Evolutionary conservation across 2,329 filamentous ascomycete species (phyloP).

Genomic region (Fusarium dlaminii): DNA sequence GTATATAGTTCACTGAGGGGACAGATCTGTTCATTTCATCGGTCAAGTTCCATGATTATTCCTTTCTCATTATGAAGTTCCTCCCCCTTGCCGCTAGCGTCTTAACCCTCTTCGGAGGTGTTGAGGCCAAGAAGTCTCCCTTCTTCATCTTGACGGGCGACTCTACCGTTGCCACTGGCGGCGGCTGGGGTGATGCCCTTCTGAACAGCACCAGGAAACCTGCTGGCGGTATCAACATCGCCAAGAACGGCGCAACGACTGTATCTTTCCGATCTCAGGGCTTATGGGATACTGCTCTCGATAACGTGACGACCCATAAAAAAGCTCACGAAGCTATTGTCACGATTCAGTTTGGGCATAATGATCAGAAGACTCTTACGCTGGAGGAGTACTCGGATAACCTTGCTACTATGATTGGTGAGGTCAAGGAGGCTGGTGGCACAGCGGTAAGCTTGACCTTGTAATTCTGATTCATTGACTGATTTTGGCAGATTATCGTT

Average conservation of each 20-base stretch:
- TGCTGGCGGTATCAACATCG: not conserved
- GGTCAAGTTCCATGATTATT: not conserved
- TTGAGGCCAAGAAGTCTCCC: not conserved
- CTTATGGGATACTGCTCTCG: not conserved
- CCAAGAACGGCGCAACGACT: constrained; percentile 13
- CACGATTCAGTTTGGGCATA: constrained; percentile 8
- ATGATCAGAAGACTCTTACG: constrained; percentile 19
- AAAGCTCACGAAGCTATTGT: constrained; percentile 2
- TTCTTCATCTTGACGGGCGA: constrained; percentile 15
- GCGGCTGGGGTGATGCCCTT: constrained; percentile 6
- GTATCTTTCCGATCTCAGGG: constrained; percentile 5
- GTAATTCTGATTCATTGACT: accelerated
- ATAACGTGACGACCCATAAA: not conserved
- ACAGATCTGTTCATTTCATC: too few relatives aligned
- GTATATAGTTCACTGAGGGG: not conserved
- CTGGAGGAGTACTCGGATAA: constrained; percentile 9
- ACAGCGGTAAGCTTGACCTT: not conserved
- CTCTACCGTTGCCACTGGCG: constrained; percentile 7
- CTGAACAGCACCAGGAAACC: not conserved
- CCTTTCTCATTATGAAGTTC: not conserved
- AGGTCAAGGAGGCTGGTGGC: constrained; percentile 7
- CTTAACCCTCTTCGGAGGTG: not conserved
- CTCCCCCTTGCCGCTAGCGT: accelerated
- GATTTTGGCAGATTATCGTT: not conserved
- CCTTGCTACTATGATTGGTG: not conserved